Evolutionary conservation across 2,329 filamentous ascomycete genomes (phyloP).

Genomic region (Fusarium cicatricum): DNA sequence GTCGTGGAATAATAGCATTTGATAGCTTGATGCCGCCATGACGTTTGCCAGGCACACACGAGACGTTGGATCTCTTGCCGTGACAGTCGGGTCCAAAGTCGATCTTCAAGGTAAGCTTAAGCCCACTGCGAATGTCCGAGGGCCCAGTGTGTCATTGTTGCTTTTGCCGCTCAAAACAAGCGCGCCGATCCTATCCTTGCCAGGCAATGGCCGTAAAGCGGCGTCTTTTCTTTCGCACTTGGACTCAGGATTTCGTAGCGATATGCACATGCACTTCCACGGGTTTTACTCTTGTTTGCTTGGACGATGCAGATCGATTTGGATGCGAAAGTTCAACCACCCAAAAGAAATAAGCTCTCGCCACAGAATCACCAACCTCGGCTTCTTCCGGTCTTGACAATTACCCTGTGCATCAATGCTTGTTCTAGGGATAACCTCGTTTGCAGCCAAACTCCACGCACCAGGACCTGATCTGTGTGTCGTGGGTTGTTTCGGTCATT

Average conservation of each 20-base stretch:
- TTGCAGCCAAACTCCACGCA: slow-evolving; percentile 8
- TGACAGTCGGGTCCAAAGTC: slow-evolving; percentile 32
- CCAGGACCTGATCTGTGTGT: slow-evolving; percentile 29
- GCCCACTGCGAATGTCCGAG: slow-evolving; percentile 32
- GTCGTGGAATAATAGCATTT: slow-evolving; percentile 23
- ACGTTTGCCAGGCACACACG: slow-evolving; percentile 31
- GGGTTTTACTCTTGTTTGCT: neutral
- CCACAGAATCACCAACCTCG: slow-evolving; percentile 28
- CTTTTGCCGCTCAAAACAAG: slow-evolving; percentile 8
- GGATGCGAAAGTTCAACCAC: slow-evolving; percentile 7
- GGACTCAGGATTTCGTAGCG: slow-evolving; percentile 20
- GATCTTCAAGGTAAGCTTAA: slow-evolving; percentile 40
- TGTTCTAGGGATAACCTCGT: slow-evolving; percentile 16
- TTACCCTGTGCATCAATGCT: slow-evolving; percentile 24
- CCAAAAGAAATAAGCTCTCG: slow-evolving; percentile 12
- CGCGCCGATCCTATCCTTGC: slow-evolving; percentile 25
- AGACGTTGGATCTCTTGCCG: slow-evolving; percentile 15
- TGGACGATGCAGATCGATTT: slow-evolving; percentile 5
- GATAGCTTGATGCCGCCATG: slow-evolving; percentile 24
- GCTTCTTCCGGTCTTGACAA: slow-evolving; percentile 7
- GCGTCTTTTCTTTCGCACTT: slow-evolving; percentile 8
- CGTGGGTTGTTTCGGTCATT: slow-evolving; percentile 11
- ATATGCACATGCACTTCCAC: slow-evolving; percentile 25
- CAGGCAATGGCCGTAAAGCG: slow-evolving; percentile 22
- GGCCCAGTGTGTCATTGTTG: slow-evolving; percentile 5